Evolutionary conservation across 2,329 filamentous ascomycete species (phyloP).

Genomic region (Cladosporium sp.): DNA sequence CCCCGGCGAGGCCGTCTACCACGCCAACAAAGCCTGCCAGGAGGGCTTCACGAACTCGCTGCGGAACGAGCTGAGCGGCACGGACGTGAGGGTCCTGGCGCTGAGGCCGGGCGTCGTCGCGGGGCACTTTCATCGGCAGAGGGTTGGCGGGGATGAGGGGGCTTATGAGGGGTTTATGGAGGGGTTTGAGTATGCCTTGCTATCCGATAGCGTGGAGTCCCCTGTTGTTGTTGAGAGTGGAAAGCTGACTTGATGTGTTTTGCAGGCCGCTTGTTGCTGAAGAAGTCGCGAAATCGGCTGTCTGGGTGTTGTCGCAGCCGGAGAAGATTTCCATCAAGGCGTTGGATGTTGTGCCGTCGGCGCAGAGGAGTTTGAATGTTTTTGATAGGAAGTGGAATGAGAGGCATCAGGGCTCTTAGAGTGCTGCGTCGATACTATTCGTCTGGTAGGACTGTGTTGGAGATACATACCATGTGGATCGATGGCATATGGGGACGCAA

Average conservation of each 20-base stretch:
- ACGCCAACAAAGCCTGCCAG: slow-evolving; percentile 42
- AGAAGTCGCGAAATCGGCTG: slow-evolving; percentile 39
- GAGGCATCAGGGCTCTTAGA: slow-evolving; percentile 6
- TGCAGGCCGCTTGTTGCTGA: slow-evolving; percentile 34
- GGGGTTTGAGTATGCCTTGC: slow-evolving; percentile 32
- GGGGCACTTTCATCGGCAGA: slow-evolving; percentile 43
- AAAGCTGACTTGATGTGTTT: background rate
- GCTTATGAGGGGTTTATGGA: slow-evolving; percentile 41
- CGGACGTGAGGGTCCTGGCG: slow-evolving; percentile 43
- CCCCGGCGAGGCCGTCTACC: slow-evolving; percentile 45
- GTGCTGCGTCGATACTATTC: too few species aligned
- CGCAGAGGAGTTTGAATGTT: slow-evolving; percentile 33
- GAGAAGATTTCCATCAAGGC: slow-evolving; percentile 41
- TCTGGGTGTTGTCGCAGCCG: slow-evolving; percentile 39
- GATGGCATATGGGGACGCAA: too few species aligned
- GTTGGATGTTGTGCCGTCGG: slow-evolving; percentile 42
- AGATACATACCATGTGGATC: too few species aligned
- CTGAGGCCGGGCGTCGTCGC: slow-evolving; percentile 44
- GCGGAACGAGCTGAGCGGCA: slow-evolving; percentile 41
- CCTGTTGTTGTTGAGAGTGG: background rate
- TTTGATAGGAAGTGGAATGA: slow-evolving; percentile 33
- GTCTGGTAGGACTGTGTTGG: too few species aligned
- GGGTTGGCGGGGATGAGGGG: slow-evolving; percentile 40
- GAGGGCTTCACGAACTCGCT: slow-evolving; percentile 47
- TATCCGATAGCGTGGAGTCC: too few species aligned